A percentile compares a stretch with the other conserved stretches of the same genome.
Conservation (phyloP, 1,139 yeast species). For the Pichia kudriavzevii region DNA sequence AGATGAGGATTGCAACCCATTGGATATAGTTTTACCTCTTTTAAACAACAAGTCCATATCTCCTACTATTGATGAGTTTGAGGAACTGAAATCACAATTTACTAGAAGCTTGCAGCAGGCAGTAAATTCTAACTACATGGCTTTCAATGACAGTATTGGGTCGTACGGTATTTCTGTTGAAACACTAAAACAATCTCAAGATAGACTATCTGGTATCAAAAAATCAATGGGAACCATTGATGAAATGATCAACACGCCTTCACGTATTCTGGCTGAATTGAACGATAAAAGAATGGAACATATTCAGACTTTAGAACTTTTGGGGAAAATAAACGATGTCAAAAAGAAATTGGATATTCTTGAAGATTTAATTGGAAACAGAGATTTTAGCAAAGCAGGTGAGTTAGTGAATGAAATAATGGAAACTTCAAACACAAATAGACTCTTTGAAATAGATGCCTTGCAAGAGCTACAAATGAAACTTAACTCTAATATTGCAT, state of each 20-base stretch:
- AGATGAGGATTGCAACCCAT: constrained; percentile 55
- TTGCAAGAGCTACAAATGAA: constrained; percentile 50
- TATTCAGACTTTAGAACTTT: constrained; percentile 60
- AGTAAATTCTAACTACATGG: constrained; percentile 77
- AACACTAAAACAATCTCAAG: constrained; percentile 50
- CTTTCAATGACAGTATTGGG: constrained; percentile 77
- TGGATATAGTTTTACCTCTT: constrained; percentile 74
- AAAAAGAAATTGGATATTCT: constrained; percentile 53
- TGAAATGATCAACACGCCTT: constrained; percentile 21
- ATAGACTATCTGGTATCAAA: constrained; percentile 43
- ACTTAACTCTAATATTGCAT: constrained; percentile 55
- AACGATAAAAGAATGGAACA: constrained; percentile 57
- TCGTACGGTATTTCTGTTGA: constrained; percentile 59
- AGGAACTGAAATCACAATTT: constrained; percentile 45
- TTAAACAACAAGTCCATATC: constrained; percentile 75
- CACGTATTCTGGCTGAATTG: constrained; percentile 54
- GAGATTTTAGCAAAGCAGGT: constrained; percentile 65
- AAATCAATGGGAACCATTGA: constrained; percentile 37
- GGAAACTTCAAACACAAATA: constrained; percentile 48
- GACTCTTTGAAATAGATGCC: constrained; percentile 39
- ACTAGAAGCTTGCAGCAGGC: constrained; percentile 55
- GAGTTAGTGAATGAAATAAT: constrained; percentile 26
- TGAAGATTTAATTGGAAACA: constrained; percentile 59
- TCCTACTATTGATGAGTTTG: constrained; percentile 52
- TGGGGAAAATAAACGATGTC: constrained; percentile 62